These are phyloP conservation scores for Ceratocystis cubensis DNA, from an alignment of 2,329 filamentous ascomycete genomes.

Conservation along the genomic window DNA sequence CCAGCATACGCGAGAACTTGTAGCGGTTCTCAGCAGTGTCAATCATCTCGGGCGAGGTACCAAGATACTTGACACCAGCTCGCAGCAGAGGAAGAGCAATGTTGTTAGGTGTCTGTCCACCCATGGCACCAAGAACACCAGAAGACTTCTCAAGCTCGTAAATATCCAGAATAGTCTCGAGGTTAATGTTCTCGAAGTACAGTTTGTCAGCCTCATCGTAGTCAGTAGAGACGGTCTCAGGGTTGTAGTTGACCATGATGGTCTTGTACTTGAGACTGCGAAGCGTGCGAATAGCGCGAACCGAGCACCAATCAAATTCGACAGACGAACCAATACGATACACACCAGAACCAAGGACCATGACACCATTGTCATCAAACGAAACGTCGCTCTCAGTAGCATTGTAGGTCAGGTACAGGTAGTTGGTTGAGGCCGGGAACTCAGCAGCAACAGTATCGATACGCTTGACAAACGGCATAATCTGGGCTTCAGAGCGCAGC, in stretches of 20 bases:
- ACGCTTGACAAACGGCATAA: constrained; percentile 87
- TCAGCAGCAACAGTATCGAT: constrained; percentile 97
- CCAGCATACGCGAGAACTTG: constrained; percentile 97
- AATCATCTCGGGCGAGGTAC: constrained; percentile 98
- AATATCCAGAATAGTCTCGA: constrained; percentile 85
- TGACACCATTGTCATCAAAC: constrained; percentile 83
- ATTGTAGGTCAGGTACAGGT: constrained; percentile 93
- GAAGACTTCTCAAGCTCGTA: constrained; percentile 74
- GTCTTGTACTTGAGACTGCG: constrained; percentile 79
- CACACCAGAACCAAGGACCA: constrained; percentile 91
- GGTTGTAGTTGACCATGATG: constrained; percentile 91
- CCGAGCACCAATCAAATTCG: constrained; percentile 98
- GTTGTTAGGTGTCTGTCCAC: constrained; percentile 95
- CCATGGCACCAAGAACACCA: constrained; percentile 89
- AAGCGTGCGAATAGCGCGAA: constrained; percentile 82
- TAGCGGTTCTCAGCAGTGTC: constrained; percentile 94
- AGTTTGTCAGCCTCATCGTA: constrained; percentile 89
- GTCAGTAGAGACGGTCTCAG: constrained; percentile 79
- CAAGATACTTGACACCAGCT: constrained; percentile 80
- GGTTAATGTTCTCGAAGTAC: constrained; percentile 91
- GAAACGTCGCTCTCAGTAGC: constrained; percentile 69
- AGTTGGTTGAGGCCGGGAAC: constrained; percentile 90
- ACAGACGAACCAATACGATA: constrained; percentile 96
- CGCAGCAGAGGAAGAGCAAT: constrained; percentile 83
- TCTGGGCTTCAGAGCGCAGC: constrained; percentile 70